Conservation (phyloP, 257 asterid species). For the Anisodus tanguticus region DNA sequence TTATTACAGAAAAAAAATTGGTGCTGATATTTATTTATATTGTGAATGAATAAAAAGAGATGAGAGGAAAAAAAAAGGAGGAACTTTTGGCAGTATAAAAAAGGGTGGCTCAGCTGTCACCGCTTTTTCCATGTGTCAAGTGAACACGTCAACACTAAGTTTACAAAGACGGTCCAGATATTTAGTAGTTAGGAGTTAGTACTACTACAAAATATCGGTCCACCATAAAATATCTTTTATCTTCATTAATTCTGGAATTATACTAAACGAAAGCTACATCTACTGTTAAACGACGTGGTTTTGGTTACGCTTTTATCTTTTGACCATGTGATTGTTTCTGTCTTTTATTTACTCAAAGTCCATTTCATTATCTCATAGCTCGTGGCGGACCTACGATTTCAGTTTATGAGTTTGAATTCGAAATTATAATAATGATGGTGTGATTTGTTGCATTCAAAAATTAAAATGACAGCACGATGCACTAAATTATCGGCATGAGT, state of each 20-base stretch:
- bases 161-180: background rate
- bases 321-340: background rate
- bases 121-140: constrained; percentile 31
- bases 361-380: background rate
- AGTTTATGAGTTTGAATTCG: no score
- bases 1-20: background rate
- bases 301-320: background rate
- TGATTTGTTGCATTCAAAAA: no score
- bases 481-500: no score
- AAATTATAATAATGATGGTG: no score
- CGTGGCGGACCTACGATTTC: no score
- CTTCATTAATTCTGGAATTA: background rate
- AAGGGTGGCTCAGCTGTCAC: constrained; percentile 31
- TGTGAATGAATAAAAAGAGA: background rate
- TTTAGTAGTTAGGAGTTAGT: background rate
- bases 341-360: background rate
- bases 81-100: background rate
- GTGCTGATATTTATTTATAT: background rate
- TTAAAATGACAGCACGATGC: no score
- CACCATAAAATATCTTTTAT: constrained; percentile 25
- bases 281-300: no score
- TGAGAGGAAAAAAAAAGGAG: background rate
- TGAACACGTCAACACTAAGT: constrained; percentile 18
- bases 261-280: no score
- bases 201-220: background rate